Base-by-base conservation (phyloP, 345 rosid species). In the Laguncularia racemosa region DNA sequence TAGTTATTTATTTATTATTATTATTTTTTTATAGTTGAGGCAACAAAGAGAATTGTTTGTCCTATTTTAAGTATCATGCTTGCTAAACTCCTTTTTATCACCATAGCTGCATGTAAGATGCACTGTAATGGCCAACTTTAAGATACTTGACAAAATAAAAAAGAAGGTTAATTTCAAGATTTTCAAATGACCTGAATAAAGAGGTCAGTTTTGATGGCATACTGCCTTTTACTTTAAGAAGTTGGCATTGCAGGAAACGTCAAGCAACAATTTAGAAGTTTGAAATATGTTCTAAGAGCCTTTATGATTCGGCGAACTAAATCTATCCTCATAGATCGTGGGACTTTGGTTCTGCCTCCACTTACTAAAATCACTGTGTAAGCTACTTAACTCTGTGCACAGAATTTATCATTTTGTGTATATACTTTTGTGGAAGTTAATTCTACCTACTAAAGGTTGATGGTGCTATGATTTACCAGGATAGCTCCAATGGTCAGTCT, bases 251-350 rank as follows among this genome's bases (percentile, higher is more conserved):
- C 69, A 52, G 57, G 71, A 21, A 61, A 66, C 66, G 69, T 57
- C 56, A 79, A 74, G 59, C 77, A 73, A 48, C 75, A 74, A 18
- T 81, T 73, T 65, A 74, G 70, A 65, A 76, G 60, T 55, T 71
- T 91, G 70, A 88, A 85, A 59, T 66, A 54, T 61, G 59, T 85
- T 59, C 58, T 88, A 66, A 76, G 75, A 54, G 95, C 91, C 62
- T 91, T 91, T 66, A 91, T 91, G 97, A 82, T 91, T 62, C 78
- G 88, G 50, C 78, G 97, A 63, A 85, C 96, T 56, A 91, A 89
- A 73, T 59, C 84, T 53, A 68, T 74, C 74, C 97, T 88, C 46
- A 75, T 88, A 13, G 76, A 82, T 73, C 60, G 77, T 68, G 97
- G 97, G 66, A 72, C 73, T 74, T 67, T 91, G 60, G 80, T 67